Evolutionary conservation across 345 rosid genomes (phyloP).

Genomic region (Citrus medica): DNA sequence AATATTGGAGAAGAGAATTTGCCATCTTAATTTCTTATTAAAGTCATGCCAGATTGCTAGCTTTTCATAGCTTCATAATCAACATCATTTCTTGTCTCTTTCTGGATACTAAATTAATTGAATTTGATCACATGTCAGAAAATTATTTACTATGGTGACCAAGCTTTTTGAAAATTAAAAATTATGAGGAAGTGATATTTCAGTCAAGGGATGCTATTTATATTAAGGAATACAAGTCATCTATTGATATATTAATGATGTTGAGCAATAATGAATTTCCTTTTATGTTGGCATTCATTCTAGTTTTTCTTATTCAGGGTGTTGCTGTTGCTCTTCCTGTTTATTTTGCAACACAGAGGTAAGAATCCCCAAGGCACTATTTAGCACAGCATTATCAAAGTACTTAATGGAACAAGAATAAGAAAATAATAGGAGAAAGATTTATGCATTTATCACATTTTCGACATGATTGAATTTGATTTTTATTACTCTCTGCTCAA

Average conservation of each 20-base stretch:
- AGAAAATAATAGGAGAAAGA: neutral
- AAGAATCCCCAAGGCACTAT: conserved; percentile 20
- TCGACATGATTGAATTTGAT: neutral
- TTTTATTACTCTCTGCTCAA: neutral
- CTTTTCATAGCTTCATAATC: neutral
- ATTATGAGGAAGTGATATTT: neutral
- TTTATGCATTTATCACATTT: neutral
- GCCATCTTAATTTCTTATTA: neutral
- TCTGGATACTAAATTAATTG: neutral
- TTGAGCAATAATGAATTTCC: neutral
- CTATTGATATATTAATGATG: neutral
- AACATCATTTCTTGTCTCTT: neutral
- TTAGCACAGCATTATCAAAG: conserved; percentile 4
- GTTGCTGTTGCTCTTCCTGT: conserved; percentile 97
- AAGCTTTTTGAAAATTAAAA: neutral
- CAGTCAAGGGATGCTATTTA: neutral
- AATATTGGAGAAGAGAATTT: neutral
- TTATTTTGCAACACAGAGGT: conserved; percentile 98
- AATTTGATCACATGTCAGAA: neutral
- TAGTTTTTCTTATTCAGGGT: conserved; percentile 51
- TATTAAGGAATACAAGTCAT: neutral
- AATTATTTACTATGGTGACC: neutral
- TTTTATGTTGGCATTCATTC: conserved; percentile 1
- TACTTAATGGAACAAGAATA: neutral
- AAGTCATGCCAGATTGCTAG: neutral